These are phyloP conservation scores for Neurospora intermedia DNA, from an alignment of 495 filamentous ascomycete genomes.

Conservation along the genomic window DNA sequence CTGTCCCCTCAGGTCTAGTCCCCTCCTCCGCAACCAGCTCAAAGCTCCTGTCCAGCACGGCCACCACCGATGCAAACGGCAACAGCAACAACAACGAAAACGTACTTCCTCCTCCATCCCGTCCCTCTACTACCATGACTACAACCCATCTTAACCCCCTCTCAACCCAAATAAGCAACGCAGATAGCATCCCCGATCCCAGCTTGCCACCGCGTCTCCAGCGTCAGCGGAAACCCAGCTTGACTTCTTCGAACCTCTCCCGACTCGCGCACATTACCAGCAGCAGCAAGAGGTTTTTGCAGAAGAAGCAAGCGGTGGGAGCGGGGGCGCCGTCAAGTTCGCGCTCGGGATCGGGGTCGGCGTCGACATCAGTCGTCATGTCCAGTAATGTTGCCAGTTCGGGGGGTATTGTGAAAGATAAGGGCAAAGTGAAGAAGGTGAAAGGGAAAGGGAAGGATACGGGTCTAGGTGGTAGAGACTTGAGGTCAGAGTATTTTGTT, in stretches of 20 bases:
- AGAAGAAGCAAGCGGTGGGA: not conserved
- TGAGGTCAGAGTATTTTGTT: not conserved
- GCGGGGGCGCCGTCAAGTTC: not conserved
- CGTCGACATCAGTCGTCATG: not conserved
- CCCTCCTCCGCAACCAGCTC: not conserved
- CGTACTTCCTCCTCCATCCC: not conserved
- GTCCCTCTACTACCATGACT: not conserved
- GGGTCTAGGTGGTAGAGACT: not conserved
- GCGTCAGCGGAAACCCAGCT: not conserved
- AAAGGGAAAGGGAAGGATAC: not conserved
- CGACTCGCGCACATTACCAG: not conserved
- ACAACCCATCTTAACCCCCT: conserved; percentile 6
- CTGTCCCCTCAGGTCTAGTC: not conserved
- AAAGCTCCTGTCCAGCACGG: not conserved
- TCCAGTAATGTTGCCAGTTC: not conserved
- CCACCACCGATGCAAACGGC: not conserved
- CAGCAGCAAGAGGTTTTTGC: not conserved
- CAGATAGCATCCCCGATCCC: conserved; percentile 7
- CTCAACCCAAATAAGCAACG: conserved; percentile 6
- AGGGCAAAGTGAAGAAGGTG: not conserved
- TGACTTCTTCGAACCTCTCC: not conserved
- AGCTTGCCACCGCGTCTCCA: not conserved
- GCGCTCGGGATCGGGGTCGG: not conserved
- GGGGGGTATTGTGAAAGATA: not conserved
- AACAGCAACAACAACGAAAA: not conserved